These are phyloP conservation scores for Botrytis squamosa DNA, from an alignment of 2,329 filamentous ascomycete genomes.

Conservation along the genomic window DNA sequence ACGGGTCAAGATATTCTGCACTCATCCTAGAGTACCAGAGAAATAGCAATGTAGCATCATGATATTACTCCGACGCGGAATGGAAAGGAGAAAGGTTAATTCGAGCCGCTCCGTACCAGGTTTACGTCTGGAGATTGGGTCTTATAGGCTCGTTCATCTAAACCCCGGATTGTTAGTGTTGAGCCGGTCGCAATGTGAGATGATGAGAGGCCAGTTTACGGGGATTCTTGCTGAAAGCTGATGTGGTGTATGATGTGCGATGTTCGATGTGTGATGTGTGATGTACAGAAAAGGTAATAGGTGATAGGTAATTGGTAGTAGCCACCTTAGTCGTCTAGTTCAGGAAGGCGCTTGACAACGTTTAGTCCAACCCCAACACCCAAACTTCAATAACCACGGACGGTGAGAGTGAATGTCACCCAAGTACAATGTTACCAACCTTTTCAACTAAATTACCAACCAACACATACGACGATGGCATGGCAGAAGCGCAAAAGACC, in stretches of 20 bases:
- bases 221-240: conserved; percentile 8
- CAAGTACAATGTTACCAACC: conserved; percentile 7
- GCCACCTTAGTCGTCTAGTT: background rate
- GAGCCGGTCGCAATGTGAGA: background rate
- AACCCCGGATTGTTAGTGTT: conserved; percentile 11
- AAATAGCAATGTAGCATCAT: background rate
- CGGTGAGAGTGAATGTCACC: background rate
- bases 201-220: conserved; percentile 19
- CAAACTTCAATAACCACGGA: background rate
- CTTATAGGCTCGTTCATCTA: conserved; percentile 7
- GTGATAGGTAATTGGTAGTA: background rate
- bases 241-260: background rate
- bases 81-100: conserved; percentile 1
- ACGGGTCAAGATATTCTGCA: background rate
- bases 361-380: background rate
- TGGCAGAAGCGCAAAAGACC: conserved; percentile 26
- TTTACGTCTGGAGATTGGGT: background rate
- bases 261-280: background rate
- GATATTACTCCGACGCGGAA: background rate
- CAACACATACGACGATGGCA: conserved; percentile 1
- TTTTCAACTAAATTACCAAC: background rate
- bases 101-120: background rate
- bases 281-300: background rate
- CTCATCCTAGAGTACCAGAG: background rate
- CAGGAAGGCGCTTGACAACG: conserved; percentile 10